phyloP scores from a whole-genome alignment of 2,329 filamentous ascomycete genomes.

The Hypoxylon sp. region DNA sequence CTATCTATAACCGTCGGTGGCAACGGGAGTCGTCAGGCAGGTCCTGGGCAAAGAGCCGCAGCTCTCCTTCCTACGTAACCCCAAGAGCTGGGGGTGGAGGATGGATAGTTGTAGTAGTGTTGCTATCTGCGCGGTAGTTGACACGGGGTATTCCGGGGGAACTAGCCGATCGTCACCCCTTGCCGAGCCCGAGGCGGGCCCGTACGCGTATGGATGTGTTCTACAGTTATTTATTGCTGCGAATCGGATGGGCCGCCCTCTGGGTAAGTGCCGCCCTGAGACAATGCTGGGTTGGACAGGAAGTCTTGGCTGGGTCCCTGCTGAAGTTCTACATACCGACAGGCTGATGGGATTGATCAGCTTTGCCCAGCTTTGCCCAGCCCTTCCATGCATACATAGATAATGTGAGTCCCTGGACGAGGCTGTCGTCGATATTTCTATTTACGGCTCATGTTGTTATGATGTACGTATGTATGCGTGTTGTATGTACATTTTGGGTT shows the following conservation, averaged over 20 bases:
- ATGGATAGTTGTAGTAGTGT: no score
- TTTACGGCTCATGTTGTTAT: slow-evolving; percentile 3
- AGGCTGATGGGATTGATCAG: slow-evolving; percentile 19
- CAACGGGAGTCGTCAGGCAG: neutral
- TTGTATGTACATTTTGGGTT: slow-evolving; percentile 29
- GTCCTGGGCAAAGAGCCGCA: slow-evolving; percentile 11
- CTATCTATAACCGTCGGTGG: slow-evolving; percentile 1
- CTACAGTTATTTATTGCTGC: slow-evolving; percentile 7
- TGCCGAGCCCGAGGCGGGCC: slow-evolving; percentile 43
- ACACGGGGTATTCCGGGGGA: slow-evolving; percentile 31
- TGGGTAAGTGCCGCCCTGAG: slow-evolving; percentile 32
- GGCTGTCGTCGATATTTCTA: slow-evolving; percentile 23
- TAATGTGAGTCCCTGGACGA: slow-evolving; percentile 13
- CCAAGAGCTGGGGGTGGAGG: slow-evolving; percentile 12
- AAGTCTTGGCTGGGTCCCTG: slow-evolving; percentile 18
- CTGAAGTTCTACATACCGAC: slow-evolving; percentile 6
- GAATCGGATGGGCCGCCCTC: slow-evolving; percentile 38
- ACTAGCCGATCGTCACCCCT: slow-evolving; percentile 28
- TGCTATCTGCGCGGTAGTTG: slow-evolving; percentile 6
- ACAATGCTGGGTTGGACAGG: slow-evolving; percentile 23
- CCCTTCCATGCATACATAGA: slow-evolving; percentile 9
- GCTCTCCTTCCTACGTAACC: slow-evolving; percentile 1
- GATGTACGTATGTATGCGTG: slow-evolving; percentile 7
- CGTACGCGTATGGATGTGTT: slow-evolving; percentile 16
- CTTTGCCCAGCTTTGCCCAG: slow-evolving; percentile 21